Percentiles rank a stretch among this genome's conserved stretches.
These are phyloP conservation scores for Yamadazyma akitaensis DNA, from an alignment of 805 yeast genomes.

Conservation along the genomic window DNA sequence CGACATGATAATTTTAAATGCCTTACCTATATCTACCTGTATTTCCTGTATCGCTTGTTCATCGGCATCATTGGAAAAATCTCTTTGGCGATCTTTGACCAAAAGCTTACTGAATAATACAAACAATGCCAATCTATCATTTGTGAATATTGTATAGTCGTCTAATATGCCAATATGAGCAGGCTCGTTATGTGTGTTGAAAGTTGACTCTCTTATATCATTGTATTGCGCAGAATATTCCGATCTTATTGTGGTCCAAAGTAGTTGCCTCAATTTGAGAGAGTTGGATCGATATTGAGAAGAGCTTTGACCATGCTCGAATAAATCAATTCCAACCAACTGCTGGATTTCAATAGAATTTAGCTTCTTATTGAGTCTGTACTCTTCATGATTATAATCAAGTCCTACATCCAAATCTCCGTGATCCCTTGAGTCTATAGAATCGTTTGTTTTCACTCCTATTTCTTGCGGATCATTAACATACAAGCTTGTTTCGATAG, in stretches of 20 bases:
- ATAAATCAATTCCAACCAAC: slow-evolving; percentile 18
- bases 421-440: not conserved
- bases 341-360: slow-evolving; percentile 25
- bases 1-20: slow-evolving; percentile 13
- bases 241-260: slow-evolving; percentile 30
- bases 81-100: not conserved
- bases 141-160: slow-evolving; percentile 9
- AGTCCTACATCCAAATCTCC: slow-evolving; percentile 14
- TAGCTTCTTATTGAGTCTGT: slow-evolving; percentile 7
- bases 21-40: not conserved
- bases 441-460: not conserved
- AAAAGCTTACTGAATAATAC: slow-evolving; percentile 22
- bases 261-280: slow-evolving; percentile 22
- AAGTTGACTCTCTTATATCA: not conserved
- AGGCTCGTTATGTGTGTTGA: not conserved
- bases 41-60: not conserved
- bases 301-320: slow-evolving; percentile 20
- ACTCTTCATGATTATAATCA: slow-evolving; percentile 11
- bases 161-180: not conserved
- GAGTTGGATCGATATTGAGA: slow-evolving; percentile 19
- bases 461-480: not conserved
- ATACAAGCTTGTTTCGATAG: not conserved
- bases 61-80: slow-evolving; percentile 1
- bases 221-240: slow-evolving; percentile 17
- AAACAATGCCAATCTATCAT: slow-evolving; percentile 12